phyloP scores from a whole-genome alignment of 164 flowering plant species.

The Magnolia changhungtana region DNA sequence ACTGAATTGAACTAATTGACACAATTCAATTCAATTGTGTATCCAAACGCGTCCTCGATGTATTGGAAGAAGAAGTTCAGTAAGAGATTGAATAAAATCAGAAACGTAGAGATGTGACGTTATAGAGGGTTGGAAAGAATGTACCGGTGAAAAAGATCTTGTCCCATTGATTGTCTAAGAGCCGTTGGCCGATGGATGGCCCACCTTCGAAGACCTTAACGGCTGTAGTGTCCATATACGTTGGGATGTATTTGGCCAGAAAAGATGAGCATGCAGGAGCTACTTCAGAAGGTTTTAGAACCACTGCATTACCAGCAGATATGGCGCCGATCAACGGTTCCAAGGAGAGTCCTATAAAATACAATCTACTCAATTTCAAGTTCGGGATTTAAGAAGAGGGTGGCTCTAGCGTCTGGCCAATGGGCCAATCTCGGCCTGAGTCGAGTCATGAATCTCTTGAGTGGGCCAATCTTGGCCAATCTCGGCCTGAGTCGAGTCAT shows the following conservation, averaged over 20 bases:
- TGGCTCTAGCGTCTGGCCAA: background rate
- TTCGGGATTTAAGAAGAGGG: background rate
- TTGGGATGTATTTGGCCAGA: conserved; percentile 50
- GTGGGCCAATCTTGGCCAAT: background rate
- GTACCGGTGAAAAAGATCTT: conserved; percentile 91
- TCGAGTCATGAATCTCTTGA: background rate
- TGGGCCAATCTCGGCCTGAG: background rate
- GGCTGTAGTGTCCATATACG: conserved; percentile 61
- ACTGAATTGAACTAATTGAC: background rate
- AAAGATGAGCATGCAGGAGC: conserved; percentile 65
- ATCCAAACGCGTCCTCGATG: background rate
- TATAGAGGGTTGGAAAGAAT: background rate
- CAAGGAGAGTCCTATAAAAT: conserved; percentile 52
- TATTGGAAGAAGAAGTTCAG: background rate
- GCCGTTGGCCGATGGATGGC: conserved; percentile 27
- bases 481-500: background rate
- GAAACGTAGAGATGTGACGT: background rate
- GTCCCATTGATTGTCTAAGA: conserved; percentile 76
- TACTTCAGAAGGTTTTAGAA: conserved; percentile 80
- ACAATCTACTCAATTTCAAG: too few relatives aligned
- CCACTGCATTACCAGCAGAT: conserved; percentile 75
- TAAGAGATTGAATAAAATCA: background rate
- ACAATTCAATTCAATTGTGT: background rate
- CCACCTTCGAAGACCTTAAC: conserved; percentile 71
- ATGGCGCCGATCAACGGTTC: conserved; percentile 90